Evolutionary conservation across 495 filamentous ascomycete genomes (phyloP).

Genomic region (Aspergillus diversus): DNA sequence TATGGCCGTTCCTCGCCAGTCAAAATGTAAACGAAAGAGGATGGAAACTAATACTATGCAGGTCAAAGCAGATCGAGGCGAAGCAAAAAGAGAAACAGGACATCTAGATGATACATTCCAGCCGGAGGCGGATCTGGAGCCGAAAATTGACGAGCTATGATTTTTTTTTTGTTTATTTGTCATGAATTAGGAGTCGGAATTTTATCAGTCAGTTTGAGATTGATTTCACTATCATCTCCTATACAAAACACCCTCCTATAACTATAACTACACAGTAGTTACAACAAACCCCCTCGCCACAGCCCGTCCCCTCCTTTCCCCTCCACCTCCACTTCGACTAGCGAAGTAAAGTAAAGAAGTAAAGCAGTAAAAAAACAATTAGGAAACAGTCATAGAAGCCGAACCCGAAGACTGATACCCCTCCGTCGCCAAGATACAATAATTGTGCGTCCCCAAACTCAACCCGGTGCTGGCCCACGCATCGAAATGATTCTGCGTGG

Average conservation of each 20-base stretch:
- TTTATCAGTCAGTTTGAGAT: background rate
- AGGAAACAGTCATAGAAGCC: no score
- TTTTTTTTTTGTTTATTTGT: background rate
- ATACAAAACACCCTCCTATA: background rate
- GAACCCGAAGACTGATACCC: no score
- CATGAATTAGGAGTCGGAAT: background rate
- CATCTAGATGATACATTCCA: constrained; percentile 18
- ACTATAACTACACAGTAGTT: background rate
- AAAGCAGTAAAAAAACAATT: no score
- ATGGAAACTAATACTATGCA: constrained; percentile 5
- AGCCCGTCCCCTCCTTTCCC: no score
- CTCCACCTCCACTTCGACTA: no score
- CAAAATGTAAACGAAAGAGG: background rate
- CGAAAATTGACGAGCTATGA: constrained; percentile 32
- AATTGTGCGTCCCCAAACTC: background rate
- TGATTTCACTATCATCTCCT: background rate
- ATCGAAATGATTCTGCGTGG: constrained; percentile 61
- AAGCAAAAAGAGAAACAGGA: constrained; percentile 8
- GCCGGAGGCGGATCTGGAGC: constrained; percentile 22
- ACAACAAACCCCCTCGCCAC: background rate
- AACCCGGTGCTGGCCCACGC: constrained; percentile 53
- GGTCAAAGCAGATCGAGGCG: constrained; percentile 30
- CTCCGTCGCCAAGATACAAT: no score
- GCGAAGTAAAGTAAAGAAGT: no score
- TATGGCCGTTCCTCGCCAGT: constrained; percentile 2